A percentile compares a stretch with the other conserved stretches of the same genome.
These are phyloP conservation scores for Silene vulgaris DNA, from an alignment of 179 eudicot genomes.

Conservation along the genomic window DNA sequence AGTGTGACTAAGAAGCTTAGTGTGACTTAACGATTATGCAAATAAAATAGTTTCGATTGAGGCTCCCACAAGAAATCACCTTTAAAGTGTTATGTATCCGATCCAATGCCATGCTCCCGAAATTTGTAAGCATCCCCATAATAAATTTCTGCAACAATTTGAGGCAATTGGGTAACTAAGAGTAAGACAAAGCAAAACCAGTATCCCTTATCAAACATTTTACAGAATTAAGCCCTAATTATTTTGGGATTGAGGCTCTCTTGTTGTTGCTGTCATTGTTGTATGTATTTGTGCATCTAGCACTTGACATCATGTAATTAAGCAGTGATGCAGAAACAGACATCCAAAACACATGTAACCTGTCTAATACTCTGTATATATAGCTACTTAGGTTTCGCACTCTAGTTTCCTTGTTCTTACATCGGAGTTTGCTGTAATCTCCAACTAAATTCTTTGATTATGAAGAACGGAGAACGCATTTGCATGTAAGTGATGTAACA, in stretches of 20 bases:
- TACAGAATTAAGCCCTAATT: not conserved
- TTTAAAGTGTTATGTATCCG: slow-evolving; percentile 89
- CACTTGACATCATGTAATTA: not conserved
- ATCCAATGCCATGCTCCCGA: slow-evolving; percentile 90
- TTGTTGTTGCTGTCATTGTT: not conserved
- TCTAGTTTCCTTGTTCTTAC: too few relatives aligned
- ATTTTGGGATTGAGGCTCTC: not conserved
- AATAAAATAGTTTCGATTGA: not conserved
- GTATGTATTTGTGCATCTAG: not conserved
- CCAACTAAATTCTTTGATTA: not conserved
- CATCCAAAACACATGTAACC: not conserved
- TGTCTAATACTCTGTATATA: slow-evolving; percentile 3
- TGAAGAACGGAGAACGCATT: not conserved
- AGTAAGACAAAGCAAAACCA: slow-evolving; percentile 5
- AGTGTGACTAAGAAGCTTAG: not conserved
- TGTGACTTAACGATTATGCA: slow-evolving; percentile 9
- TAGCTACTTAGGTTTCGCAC: not conserved
- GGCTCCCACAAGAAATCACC: slow-evolving; percentile 39
- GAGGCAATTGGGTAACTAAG: not conserved
- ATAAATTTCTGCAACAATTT: slow-evolving; percentile 69
- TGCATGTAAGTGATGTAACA: slow-evolving; percentile 1
- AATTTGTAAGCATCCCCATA: slow-evolving; percentile 89
- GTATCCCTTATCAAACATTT: not conserved
- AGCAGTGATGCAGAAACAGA: not conserved
- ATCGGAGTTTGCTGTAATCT: too few relatives aligned